A percentile compares a stretch with the other conserved stretches of the same genome.
Evolutionary conservation across 176 grass and related monocot species (phyloP).

Genomic region (Eremochloa ophiuroides): DNA sequence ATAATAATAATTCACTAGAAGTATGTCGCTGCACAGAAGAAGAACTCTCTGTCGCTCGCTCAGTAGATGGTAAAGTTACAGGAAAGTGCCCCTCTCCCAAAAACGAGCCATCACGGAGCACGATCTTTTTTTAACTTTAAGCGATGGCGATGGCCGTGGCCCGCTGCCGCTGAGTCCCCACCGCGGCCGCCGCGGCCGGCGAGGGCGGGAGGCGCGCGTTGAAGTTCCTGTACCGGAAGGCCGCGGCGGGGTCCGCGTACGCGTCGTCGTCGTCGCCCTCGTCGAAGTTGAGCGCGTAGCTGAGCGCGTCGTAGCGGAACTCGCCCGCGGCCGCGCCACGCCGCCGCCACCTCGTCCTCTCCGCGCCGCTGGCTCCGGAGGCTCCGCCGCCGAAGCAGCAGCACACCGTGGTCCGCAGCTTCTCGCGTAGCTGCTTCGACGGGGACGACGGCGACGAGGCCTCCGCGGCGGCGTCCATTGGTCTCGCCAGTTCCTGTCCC

Average conservation of each 20-base stretch:
- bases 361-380: not conserved
- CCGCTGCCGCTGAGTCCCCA: not conserved
- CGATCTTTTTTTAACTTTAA: not conserved
- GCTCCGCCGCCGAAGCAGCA: slow-evolving; percentile 61
- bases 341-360: slow-evolving; percentile 23
- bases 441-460: slow-evolving; percentile 7
- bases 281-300: slow-evolving; percentile 94
- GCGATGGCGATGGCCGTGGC: slow-evolving; percentile 20
- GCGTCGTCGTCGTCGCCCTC: slow-evolving; percentile 37
- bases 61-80: not conserved
- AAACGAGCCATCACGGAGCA: not conserved
- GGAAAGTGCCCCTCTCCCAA: accelerated
- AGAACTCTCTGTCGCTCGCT: not conserved
- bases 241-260: not conserved
- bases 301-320: slow-evolving; percentile 82
- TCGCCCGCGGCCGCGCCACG: slow-evolving; percentile 29
- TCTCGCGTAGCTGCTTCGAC: slow-evolving; percentile 35
- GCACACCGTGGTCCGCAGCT: slow-evolving; percentile 54
- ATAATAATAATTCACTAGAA: not conserved
- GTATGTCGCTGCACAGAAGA: not conserved
- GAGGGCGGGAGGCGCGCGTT: slow-evolving; percentile 42
- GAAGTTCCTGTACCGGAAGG: slow-evolving; percentile 53
- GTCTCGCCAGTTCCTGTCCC: not conserved
- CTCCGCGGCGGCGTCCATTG: slow-evolving; percentile 22
- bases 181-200: not conserved